Base-by-base conservation (phyloP, 108 stramenopile species). In the Skeletonema potamos region DNA sequence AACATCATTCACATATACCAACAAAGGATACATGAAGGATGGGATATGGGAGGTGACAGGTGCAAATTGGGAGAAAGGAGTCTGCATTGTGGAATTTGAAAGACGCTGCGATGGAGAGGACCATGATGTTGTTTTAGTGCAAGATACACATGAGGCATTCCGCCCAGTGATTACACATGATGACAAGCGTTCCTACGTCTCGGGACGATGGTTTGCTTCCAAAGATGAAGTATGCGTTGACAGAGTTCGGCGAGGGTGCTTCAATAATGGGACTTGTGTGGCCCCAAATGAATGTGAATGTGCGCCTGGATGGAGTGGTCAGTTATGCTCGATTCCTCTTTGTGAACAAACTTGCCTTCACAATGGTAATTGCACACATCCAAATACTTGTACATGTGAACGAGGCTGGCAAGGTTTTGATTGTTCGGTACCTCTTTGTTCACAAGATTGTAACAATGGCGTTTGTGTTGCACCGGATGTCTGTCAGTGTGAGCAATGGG, bases 331-430 rank as follows among this genome's bases (percentile, higher is more conserved):
- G 8, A 57, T 64, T 22, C 74, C 95, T 17, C 72, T 82, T 6
- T 96, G 95, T 68, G 84, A 75, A 27, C 90, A 93, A 46, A 70
- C 48, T 26, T 96, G 95, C 77, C 73, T 72, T 22, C 66, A 96
- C 72, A 84, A 88, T 36, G 95, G 93, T 3, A 66, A 71, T 33
- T 96, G 95, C 64, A 66, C 76, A 9, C 87, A 87, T 36, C 95
- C 95, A 9, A 92, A 96, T 76, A 89, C 87, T 10, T 96, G 95
- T 68, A 67, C 82, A 18, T 96, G 93, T 58, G 85, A 92, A 37
- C 41, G 64, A 24, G 85, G 87, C 10, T 96, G 95, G 95, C 56
- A 70, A 4, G 95, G 95, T 41, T 15, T 10, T 28, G 92, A 96
- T 64, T 96, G 95, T 70, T 76, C 87, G 12, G 58, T 68, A 2